These are phyloP conservation scores for Globisporangium spinosum DNA, from an alignment of 352 stramenopile species.

Conservation along the genomic window DNA sequence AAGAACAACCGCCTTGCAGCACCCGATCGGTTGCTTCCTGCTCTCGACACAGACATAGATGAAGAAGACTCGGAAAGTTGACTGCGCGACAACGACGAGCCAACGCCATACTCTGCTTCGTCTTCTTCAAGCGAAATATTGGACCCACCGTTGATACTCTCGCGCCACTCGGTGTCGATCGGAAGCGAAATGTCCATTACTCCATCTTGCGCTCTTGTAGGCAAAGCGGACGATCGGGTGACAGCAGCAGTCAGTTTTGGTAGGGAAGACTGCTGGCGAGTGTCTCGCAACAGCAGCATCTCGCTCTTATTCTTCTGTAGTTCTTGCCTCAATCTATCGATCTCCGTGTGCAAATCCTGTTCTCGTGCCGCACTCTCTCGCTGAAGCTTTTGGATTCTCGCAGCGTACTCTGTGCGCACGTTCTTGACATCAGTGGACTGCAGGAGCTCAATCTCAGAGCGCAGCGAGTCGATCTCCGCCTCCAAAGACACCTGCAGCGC, in stretches of 20 bases:
- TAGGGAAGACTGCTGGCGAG: neutral
- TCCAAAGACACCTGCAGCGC: conserved; percentile 36
- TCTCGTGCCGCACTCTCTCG: conserved; percentile 41
- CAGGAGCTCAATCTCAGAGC: conserved; percentile 59
- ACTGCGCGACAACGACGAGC: conserved; percentile 54
- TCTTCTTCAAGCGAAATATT: conserved; percentile 23
- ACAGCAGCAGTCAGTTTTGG: neutral
- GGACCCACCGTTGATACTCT: conserved; percentile 29
- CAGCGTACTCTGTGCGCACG: conserved; percentile 39
- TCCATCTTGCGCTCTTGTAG: neutral
- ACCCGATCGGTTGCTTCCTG: neutral
- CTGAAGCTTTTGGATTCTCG: conserved; percentile 49
- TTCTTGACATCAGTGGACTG: conserved; percentile 58
- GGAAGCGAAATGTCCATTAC: conserved; percentile 25
- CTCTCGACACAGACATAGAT: conserved; percentile 14
- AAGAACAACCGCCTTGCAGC: conserved; percentile 10
- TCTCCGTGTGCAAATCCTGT: conserved; percentile 40
- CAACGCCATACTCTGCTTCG: conserved; percentile 24
- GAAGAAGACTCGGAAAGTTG: conserved; percentile 40
- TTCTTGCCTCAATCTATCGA: conserved; percentile 53
- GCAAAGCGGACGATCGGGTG: neutral
- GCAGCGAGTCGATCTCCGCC: conserved; percentile 52
- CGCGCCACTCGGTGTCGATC: conserved; percentile 21
- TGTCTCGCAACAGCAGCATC: neutral
- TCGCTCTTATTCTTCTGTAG: conserved; percentile 32